phyloP scores from a whole-genome alignment of 129 eudicot species.

The Heracleum sosnowskyi region DNA sequence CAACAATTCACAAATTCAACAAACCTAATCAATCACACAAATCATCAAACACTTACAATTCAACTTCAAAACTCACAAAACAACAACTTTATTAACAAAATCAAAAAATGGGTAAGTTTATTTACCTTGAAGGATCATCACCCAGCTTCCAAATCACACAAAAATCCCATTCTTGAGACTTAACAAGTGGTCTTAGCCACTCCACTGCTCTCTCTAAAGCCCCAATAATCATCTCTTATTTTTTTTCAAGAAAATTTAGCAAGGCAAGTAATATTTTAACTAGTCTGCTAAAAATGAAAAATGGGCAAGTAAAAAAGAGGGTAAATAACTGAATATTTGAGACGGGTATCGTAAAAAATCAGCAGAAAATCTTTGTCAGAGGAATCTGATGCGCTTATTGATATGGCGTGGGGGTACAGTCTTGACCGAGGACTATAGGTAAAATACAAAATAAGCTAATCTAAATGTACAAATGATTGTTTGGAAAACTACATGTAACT shows the following conservation, averaged over 20 bases:
- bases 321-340: not conserved
- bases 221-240: constrained; percentile 7
- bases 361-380: constrained; percentile 28
- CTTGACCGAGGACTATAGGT: constrained; percentile 11
- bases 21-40: constrained; percentile 33
- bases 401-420: constrained; percentile 2
- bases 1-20: constrained; percentile 70
- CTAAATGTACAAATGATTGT: constrained; percentile 24
- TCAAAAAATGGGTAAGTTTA: not conserved
- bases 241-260: not conserved
- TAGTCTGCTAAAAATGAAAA: not conserved
- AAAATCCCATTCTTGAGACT: constrained; percentile 60
- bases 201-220: constrained; percentile 33
- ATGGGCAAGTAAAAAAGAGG: not conserved
- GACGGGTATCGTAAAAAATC: constrained; percentile 14
- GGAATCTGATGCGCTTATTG: constrained; percentile 18
- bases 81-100: not conserved
- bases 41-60: constrained; percentile 5
- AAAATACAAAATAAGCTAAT: constrained; percentile 2
- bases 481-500: not conserved
- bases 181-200: constrained; percentile 47
- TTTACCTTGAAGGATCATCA: constrained; percentile 76
- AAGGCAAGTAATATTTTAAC: not conserved
- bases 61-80: not conserved
- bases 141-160: constrained; percentile 79